These are phyloP conservation scores for Syzygium oleosum DNA, from an alignment of 345 rosid species.

Conservation along the genomic window DNA sequence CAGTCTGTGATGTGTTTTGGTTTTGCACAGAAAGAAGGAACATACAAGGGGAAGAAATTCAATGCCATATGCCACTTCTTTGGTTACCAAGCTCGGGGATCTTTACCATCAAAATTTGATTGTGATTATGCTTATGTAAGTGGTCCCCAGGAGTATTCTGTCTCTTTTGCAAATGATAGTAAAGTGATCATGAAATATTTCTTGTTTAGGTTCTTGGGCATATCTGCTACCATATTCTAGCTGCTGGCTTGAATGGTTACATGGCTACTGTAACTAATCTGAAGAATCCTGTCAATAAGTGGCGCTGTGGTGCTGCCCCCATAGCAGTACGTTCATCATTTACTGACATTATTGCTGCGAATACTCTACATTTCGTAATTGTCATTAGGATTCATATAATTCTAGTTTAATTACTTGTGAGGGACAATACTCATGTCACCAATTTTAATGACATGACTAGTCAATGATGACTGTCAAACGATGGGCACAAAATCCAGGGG, in stretches of 20 bases:
- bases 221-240: conserved; percentile 80
- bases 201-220: conserved; percentile 80
- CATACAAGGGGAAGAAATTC: conserved; percentile 89
- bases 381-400: neutral
- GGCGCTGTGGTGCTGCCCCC: conserved; percentile 99
- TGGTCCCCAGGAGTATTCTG: neutral
- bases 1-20: neutral
- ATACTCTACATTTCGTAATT: neutral
- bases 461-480: conserved; percentile 94
- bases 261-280: conserved; percentile 92
- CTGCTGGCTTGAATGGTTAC: conserved; percentile 95
- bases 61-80: conserved; percentile 98
- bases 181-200: neutral
- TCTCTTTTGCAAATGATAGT: neutral
- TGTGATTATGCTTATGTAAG: conserved; percentile 97
- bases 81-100: conserved; percentile 99
- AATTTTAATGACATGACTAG: conserved; percentile 23
- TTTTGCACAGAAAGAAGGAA: conserved; percentile 71
- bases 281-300: conserved; percentile 83
- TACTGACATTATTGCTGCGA: neutral
- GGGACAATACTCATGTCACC: neutral
- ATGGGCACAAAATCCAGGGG: conserved; percentile 77
- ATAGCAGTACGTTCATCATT: conserved; percentile 40
- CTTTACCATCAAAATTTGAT: conserved; percentile 93
- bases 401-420: neutral